These are phyloP conservation scores for Hypomontagnella submonticulosa DNA, from an alignment of 495 filamentous ascomycete species.

Conservation along the genomic window DNA sequence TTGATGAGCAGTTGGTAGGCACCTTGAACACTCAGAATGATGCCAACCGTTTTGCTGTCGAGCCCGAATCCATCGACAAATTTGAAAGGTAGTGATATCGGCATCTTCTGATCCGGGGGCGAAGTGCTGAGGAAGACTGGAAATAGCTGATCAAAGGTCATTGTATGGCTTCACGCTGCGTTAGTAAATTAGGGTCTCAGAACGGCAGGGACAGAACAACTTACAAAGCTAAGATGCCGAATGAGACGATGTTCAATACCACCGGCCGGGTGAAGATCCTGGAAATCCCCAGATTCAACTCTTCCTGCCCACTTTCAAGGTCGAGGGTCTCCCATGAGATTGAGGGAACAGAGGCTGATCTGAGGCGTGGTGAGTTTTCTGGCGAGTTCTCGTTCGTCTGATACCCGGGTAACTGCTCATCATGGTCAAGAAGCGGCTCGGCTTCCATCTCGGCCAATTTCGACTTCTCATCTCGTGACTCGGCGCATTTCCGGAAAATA, in stretches of 20 bases:
- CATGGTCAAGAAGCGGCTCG: constrained; percentile 62
- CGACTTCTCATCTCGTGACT: constrained; percentile 41
- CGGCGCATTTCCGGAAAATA: constrained; percentile 46
- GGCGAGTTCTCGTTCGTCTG: constrained; percentile 69
- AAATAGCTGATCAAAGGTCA: constrained; percentile 93
- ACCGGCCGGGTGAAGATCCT: constrained; percentile 81
- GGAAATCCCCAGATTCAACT: constrained; percentile 43
- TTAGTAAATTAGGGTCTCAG: constrained; percentile 31
- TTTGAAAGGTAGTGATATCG: constrained; percentile 75
- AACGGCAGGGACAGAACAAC: constrained; percentile 50
- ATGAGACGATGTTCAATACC: constrained; percentile 82
- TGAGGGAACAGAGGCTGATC: constrained; percentile 45
- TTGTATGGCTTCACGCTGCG: constrained; percentile 67
- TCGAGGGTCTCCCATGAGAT: constrained; percentile 47
- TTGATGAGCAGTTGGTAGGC: constrained; percentile 87
- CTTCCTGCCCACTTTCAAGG: constrained; percentile 30
- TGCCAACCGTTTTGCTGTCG: constrained; percentile 81
- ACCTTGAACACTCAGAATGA: constrained; percentile 90
- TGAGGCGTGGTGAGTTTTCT: constrained; percentile 60
- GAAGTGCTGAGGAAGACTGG: constrained; percentile 90
- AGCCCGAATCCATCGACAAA: constrained; percentile 90
- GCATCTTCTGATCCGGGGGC: constrained; percentile 53
- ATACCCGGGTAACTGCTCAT: constrained; percentile 70
- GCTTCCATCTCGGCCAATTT: constrained; percentile 57
- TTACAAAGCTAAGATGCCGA: constrained; percentile 96